Evolutionary conservation across 2,329 filamentous ascomycete genomes (phyloP), one percentile per base, ranked within the genome.

Genomic region (Nannizzia gypsea): DNA sequence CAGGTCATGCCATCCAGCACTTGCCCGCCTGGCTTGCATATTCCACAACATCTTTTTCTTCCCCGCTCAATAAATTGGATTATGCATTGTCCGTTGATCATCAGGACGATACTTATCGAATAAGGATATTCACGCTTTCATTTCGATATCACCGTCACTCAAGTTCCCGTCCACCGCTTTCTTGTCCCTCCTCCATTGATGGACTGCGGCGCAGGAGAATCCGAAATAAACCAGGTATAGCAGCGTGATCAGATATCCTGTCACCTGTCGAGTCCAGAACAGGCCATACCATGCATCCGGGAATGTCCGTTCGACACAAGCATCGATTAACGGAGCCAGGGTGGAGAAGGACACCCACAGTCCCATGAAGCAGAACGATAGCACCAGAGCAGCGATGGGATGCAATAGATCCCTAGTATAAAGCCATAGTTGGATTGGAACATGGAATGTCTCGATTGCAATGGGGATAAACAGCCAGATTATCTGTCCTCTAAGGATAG

Each of bases 191-290:
- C 42, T 48, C 60, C 60, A 62, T 1, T n/a, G 22, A 52, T 62
- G 58, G 8, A 54, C 36, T 22, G 48, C 48, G 22, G 34, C 44
- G n/a, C n/a, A 20, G 15, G 60, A 24, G 28, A 50, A 50, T n/a
- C 26, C 57, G 20, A 52, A 38, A 22, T 61, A 61, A 13, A 24
- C 57, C 28, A 59, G n/a, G 50, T 62, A 62, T 31, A 62, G 15
- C 22, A 62, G 17, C 26, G 40, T 28, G 24, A 62, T 24, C 24
- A 50, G 15, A 31, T 57, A 62, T 26, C 31, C 50, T 11, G 50
- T n/a, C 15, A 38, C 60, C 31, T 56, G 26, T 5, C 57, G 48
- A 8, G 46, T 17, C 57, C 58, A 62, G 11, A 57, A 59, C n/a
- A 62, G 20, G 9, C 28, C 26, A 3, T 31, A 13, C 57, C 60